Conservation (phyloP, 73 alveolate species). For the Paramecium biaurelia region DNA sequence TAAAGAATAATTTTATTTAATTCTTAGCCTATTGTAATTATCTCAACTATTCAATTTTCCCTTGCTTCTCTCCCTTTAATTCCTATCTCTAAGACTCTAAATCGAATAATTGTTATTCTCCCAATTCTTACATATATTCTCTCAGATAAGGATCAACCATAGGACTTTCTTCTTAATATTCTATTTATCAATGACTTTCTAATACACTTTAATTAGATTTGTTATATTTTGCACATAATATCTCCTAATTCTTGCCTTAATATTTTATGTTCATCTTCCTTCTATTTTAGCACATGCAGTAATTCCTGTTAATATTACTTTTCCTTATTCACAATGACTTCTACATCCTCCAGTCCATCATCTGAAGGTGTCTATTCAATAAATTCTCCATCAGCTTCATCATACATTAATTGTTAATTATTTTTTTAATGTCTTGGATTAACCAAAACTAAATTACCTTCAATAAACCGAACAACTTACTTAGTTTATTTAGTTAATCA, state of each 20-base stretch:
- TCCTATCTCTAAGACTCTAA: not conserved
- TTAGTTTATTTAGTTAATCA: not conserved
- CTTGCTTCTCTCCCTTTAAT: slow-evolving; percentile 14
- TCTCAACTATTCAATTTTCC: not conserved
- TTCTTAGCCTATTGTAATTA: not conserved
- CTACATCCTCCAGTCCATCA: slow-evolving; percentile 14
- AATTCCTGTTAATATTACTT: not conserved
- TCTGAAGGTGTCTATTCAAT: not conserved
- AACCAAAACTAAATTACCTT: not conserved
- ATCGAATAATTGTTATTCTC: not conserved
- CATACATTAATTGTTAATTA: not conserved
- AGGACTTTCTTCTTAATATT: not conserved
- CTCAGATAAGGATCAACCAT: not conserved
- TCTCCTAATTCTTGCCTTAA: not conserved
- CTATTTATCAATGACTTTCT: not conserved
- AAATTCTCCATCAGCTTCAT: not conserved
- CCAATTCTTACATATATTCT: not conserved
- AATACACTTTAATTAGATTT: not conserved
- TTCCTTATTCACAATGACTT: not conserved
- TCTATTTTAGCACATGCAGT: not conserved
- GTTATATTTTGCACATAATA: not conserved
- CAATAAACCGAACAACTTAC: not conserved
- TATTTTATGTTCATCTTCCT: not conserved
- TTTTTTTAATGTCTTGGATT: slow-evolving; percentile 18
- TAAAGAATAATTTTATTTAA: not conserved